Percentiles rank a stretch among this genome's conserved stretches.
These are phyloP conservation scores for Cadophora malorum DNA, from an alignment of 2,329 filamentous ascomycete species.

Conservation along the genomic window DNA sequence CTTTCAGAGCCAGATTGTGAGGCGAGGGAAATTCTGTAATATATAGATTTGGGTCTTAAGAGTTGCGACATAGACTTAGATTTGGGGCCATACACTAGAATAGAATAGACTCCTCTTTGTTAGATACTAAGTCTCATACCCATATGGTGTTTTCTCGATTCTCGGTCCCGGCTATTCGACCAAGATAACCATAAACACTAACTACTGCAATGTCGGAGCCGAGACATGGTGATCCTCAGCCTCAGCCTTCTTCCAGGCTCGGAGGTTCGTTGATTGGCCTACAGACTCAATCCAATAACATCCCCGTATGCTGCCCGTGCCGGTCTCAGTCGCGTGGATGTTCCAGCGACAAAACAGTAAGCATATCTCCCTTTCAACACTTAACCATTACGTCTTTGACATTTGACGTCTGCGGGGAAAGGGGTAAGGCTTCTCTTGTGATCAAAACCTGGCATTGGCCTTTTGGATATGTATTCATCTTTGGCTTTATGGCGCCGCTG, in stretches of 20 bases:
- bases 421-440: background rate
- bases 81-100: background rate
- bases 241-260: conserved; percentile 7
- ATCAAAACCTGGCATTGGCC: background rate
- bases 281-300: background rate
- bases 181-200: background rate
- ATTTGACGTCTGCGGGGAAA: background rate
- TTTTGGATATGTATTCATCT: background rate
- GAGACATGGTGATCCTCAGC: conserved; percentile 4
- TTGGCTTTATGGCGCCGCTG: background rate
- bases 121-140: background rate
- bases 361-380: background rate
- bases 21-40: background rate
- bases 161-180: background rate
- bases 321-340: conserved; percentile 14
- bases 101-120: conserved; percentile 10
- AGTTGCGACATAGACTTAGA: conserved; percentile 21
- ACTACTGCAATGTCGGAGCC: background rate
- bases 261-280: conserved; percentile 12
- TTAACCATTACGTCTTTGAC: background rate
- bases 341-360: background rate
- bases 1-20: conserved; percentile 41
- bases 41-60: conserved; percentile 2
- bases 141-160: background rate
- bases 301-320: conserved; percentile 7